Conservation (phyloP, 192 early-diverging fungal species). For the Dissophora globulifera region DNA sequence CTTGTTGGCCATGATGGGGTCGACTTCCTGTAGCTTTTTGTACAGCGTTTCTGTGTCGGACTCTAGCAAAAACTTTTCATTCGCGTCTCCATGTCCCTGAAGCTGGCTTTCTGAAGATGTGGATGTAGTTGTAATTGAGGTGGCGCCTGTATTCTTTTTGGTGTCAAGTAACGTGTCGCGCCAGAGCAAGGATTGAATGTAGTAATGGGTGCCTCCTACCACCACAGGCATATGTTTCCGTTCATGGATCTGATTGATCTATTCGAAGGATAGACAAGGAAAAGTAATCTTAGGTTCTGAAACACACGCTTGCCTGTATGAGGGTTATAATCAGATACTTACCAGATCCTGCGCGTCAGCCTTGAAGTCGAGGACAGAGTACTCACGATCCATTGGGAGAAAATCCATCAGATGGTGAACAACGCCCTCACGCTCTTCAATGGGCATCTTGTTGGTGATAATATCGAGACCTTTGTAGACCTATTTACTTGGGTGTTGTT, state of each 20-base stretch:
- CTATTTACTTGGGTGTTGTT: too few species aligned
- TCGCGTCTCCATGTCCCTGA: constrained; percentile 17
- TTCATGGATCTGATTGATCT: constrained; percentile 84
- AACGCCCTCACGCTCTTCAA: constrained; percentile 71
- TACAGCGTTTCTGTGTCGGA: constrained; percentile 69
- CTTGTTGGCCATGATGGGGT: constrained; percentile 86
- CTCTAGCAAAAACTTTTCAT: constrained; percentile 22
- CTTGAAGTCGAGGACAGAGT: constrained; percentile 88
- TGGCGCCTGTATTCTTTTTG: constrained; percentile 21
- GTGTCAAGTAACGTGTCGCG: constrained; percentile 69
- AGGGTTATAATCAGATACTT: too few species aligned
- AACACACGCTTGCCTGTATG: too few species aligned
- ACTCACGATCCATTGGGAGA: constrained; percentile 77
- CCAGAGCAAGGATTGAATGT: constrained; percentile 93
- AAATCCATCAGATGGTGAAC: constrained; percentile 91
- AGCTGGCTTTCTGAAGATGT: constrained; percentile 18
- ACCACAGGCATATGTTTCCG: constrained; percentile 82
- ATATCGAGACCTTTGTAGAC: constrained; percentile 93
- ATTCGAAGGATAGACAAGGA: not conserved
- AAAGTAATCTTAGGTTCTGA: not conserved
- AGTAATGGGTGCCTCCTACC: constrained; percentile 98
- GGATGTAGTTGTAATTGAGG: too few species aligned
- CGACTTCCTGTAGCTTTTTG: constrained; percentile 72
- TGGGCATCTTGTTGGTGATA: constrained; percentile 93
- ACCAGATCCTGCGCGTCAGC: constrained; percentile 78